phyloP scores from a whole-genome alignment of 2,329 filamentous ascomycete species.

The Pseudogymnoascus sp. region DNA sequence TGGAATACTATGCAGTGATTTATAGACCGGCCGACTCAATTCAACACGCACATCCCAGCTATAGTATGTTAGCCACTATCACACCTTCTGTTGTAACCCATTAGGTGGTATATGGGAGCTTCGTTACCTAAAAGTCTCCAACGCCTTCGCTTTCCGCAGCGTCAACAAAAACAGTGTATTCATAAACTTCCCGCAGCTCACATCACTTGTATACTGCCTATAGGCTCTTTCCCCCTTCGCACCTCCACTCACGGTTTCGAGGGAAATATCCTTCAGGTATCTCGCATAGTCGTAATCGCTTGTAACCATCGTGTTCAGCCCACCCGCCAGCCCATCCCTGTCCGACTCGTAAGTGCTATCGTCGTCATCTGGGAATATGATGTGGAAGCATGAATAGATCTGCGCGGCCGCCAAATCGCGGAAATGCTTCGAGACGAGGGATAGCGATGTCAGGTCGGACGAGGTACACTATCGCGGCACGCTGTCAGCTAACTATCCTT shows the following conservation, averaged over 20 bases:
- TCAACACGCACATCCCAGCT: conserved; percentile 61
- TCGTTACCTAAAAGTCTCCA: conserved; percentile 50
- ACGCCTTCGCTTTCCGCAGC: conserved; percentile 44
- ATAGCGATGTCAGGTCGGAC: conserved; percentile 48
- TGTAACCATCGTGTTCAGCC: conserved; percentile 54
- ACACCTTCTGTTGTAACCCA: not conserved
- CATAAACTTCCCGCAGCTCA: conserved; percentile 56
- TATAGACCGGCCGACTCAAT: conserved; percentile 51
- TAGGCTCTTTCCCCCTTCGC: conserved; percentile 47
- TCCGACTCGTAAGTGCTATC: conserved; percentile 43
- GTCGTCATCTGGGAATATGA: conserved; percentile 55
- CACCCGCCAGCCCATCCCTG: conserved; percentile 50
- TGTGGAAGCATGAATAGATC: conserved; percentile 53
- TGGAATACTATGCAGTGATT: conserved; percentile 46
- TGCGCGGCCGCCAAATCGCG: conserved; percentile 50
- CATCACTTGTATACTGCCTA: conserved; percentile 45
- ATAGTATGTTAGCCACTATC: not conserved
- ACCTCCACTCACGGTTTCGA: conserved; percentile 49
- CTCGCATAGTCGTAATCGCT: conserved; percentile 58
- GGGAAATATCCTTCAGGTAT: conserved; percentile 47
- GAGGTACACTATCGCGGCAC: conserved; percentile 38
- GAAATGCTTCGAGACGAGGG: conserved; percentile 51
- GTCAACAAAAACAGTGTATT: conserved; percentile 53
- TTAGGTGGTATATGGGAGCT: not conserved
- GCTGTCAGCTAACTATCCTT: not conserved